Percentiles rank a stretch among this genome's conserved stretches.
These are phyloP conservation scores for Rhynchospora tenuis DNA, from an alignment of 176 grass and related monocot species.

Conservation along the genomic window DNA sequence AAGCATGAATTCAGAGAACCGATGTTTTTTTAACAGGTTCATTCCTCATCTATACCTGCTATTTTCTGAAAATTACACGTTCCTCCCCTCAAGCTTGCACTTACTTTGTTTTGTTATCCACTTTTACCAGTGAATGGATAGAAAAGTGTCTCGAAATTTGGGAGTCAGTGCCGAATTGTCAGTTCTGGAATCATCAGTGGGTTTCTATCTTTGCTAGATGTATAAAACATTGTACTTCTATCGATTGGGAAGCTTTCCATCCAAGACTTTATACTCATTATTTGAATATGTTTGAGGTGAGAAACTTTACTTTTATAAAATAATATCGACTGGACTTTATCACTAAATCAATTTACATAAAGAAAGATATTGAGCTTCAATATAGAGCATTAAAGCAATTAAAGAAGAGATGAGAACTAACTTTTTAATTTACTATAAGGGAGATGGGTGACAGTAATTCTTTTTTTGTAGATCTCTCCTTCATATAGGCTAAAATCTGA, in stretches of 20 bases:
- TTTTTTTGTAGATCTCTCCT: conserved; percentile 18
- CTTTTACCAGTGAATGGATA: conserved; percentile 63
- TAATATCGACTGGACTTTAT: neutral
- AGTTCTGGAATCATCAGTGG: conserved; percentile 94
- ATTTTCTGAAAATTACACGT: neutral
- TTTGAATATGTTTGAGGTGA: conserved; percentile 96
- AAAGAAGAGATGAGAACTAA: neutral
- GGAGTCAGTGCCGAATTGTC: conserved; percentile 72
- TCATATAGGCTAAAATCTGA: conserved; percentile 16
- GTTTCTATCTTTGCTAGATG: conserved; percentile 72
- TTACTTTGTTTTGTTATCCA: conserved; percentile 4
- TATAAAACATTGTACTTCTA: conserved; percentile 59
- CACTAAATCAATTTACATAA: neutral
- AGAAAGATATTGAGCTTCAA: neutral
- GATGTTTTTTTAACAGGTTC: conserved; percentile 43
- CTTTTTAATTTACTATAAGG: neutral
- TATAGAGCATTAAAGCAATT: neutral
- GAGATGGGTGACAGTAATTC: neutral
- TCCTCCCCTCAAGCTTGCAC: neutral
- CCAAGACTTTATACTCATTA: conserved; percentile 72
- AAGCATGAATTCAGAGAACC: conserved; percentile 69
- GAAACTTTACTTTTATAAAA: neutral
- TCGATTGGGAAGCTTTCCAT: conserved; percentile 79
- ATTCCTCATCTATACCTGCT: conserved; percentile 21
- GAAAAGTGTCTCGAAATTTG: conserved; percentile 72